Conservation (phyloP, 129 eudicot species). For the Ambrosia trifida region DNA sequence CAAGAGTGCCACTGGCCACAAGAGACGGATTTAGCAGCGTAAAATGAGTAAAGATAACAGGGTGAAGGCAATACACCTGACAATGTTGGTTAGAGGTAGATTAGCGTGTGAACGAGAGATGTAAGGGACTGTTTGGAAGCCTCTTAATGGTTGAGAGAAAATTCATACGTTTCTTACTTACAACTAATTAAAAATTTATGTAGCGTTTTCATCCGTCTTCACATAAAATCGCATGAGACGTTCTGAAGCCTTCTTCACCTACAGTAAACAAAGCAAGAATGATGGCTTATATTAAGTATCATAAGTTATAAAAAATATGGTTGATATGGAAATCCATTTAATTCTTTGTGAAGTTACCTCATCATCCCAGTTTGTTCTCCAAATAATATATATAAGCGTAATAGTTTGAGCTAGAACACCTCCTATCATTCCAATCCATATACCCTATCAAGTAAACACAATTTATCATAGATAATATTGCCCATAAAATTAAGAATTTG, state of each 20-base stretch:
- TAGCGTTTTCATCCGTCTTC: slow-evolving; percentile 24
- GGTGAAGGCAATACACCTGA: too few species aligned
- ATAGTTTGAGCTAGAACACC: slow-evolving; percentile 50
- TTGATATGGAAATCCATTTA: background rate
- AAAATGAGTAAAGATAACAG: too few species aligned
- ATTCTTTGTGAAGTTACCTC: slow-evolving; percentile 34
- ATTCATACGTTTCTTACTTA: too few species aligned
- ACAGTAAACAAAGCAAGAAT: background rate
- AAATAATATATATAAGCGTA: slow-evolving; percentile 42
- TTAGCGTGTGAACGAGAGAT: too few species aligned
- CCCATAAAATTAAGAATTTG: background rate
- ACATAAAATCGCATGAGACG: slow-evolving; percentile 47
- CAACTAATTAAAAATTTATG: background rate
- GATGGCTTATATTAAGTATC: too few species aligned
- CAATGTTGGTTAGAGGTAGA: too few species aligned
- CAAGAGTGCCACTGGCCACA: too few species aligned
- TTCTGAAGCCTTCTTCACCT: slow-evolving; percentile 45
- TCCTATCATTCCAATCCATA: slow-evolving; percentile 72
- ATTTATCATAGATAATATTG: too few species aligned
- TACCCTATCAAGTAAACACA: slow-evolving; percentile 44
- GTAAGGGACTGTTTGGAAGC: too few species aligned
- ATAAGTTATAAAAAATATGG: background rate
- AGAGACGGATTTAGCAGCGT: too few species aligned
- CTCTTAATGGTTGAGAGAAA: too few species aligned
- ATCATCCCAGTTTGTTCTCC: slow-evolving; percentile 63